Percentiles rank a stretch among this genome's conserved stretches.
Evolutionary conservation across 2,329 filamentous ascomycete species (phyloP).

Genomic region (Sporothrix euskadiensis): DNA sequence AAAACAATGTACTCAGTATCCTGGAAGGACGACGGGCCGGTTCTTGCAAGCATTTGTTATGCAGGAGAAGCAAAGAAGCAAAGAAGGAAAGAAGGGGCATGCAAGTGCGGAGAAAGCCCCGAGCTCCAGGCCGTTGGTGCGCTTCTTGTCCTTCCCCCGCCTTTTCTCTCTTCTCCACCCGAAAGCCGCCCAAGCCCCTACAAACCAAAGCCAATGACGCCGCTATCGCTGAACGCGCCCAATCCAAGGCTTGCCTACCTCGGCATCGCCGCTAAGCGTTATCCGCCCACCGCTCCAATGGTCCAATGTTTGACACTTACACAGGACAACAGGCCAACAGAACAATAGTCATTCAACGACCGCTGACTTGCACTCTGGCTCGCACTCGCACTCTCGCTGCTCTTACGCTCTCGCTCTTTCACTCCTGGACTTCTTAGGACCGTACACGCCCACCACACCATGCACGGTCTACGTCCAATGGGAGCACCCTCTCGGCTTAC

Average conservation of each 20-base stretch:
- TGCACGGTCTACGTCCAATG: slow-evolving; percentile 16
- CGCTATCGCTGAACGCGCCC: background rate
- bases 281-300: slow-evolving; percentile 7
- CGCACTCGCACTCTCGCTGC: background rate
- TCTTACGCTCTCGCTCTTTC: background rate
- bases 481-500: slow-evolving; percentile 15
- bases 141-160: background rate
- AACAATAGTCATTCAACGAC: background rate
- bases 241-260: slow-evolving; percentile 6
- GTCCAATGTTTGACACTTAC: background rate
- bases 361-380: background rate
- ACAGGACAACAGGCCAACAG: too few relatives aligned
- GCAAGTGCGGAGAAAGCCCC: slow-evolving; percentile 16
- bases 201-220: background rate
- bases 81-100: background rate
- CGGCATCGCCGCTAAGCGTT: slow-evolving; percentile 27
- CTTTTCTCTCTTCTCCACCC: slow-evolving; percentile 5
- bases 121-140: background rate
- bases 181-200: background rate
- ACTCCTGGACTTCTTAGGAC: too few relatives aligned
- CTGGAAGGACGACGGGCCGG: background rate
- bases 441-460: background rate
- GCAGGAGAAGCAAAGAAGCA: background rate
- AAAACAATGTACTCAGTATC: background rate
- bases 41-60: background rate